Percentiles rank a stretch among this genome's conserved stretches.
These are phyloP conservation scores for Discostella stelligera DNA, from an alignment of 352 stramenopile species.

Conservation along the genomic window DNA sequence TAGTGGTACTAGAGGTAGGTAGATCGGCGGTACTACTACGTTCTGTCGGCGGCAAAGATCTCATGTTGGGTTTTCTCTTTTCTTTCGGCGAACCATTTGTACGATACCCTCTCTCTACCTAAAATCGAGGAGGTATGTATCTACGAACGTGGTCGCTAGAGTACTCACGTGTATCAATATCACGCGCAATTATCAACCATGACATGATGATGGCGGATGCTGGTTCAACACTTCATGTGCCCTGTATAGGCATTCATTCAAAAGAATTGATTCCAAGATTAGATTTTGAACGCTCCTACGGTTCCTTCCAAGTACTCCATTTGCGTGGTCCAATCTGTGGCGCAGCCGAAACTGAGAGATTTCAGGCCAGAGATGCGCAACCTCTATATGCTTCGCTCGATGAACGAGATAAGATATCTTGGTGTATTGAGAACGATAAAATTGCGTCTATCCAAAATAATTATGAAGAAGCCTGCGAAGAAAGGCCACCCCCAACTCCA, in stretches of 20 bases:
- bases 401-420: conserved; percentile 27
- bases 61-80: too few relatives aligned
- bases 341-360: neutral
- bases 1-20: too few relatives aligned
- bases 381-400: conserved; percentile 29
- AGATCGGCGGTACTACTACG: too few relatives aligned
- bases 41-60: too few relatives aligned
- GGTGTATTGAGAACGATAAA: conserved; percentile 40
- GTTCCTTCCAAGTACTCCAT: conserved; percentile 14
- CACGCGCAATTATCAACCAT: too few relatives aligned
- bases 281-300: conserved; percentile 24
- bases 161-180: too few relatives aligned
- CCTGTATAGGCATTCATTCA: neutral
- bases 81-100: too few relatives aligned
- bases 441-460: neutral
- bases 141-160: too few relatives aligned
- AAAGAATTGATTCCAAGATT: conserved; percentile 18
- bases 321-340: conserved; percentile 11
- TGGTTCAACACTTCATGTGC: neutral
- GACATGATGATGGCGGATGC: too few relatives aligned
- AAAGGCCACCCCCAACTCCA: neutral
- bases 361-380: conserved; percentile 20
- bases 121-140: too few relatives aligned
- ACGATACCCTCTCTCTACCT: too few relatives aligned
- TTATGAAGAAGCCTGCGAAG: neutral